Conservation (phyloP, 805 yeast species). For the Cephaloascus albidus region DNA sequence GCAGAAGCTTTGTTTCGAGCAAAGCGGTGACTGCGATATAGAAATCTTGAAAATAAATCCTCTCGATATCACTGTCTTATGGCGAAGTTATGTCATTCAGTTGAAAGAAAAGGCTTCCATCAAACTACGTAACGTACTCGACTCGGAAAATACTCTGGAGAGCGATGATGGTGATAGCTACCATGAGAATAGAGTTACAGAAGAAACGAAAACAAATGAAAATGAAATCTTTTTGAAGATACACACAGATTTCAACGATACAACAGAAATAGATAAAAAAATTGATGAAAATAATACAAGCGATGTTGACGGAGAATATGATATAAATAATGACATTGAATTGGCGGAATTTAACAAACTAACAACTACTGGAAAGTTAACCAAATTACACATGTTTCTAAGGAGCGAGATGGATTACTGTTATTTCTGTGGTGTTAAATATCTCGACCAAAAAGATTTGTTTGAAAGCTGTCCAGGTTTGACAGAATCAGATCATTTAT, state of each 20-base stretch:
- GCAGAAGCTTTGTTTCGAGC: conserved; percentile 31
- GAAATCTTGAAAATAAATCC: conserved; percentile 12
- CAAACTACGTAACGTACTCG: conserved; percentile 9
- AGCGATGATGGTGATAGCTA: background rate
- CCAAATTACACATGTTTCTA: conserved; percentile 24
- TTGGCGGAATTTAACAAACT: conserved; percentile 15
- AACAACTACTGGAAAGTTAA: conserved; percentile 15
- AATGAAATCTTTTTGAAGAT: background rate
- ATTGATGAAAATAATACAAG: background rate
- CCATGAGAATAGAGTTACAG: background rate
- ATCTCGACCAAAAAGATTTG: conserved; percentile 25
- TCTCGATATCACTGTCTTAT: conserved; percentile 25
- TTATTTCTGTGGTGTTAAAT: conserved; percentile 39
- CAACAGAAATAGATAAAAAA: background rate
- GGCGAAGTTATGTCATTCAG: conserved; percentile 22
- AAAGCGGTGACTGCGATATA: conserved; percentile 25
- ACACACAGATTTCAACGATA: background rate
- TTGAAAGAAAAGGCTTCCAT: background rate
- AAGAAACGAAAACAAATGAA: conserved; percentile 4
- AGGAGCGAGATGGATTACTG: conserved; percentile 34
- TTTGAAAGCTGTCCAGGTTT: conserved; percentile 39
- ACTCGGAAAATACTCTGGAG: conserved; percentile 3
- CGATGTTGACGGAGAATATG: conserved; percentile 3
- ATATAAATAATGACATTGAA: conserved; percentile 16
- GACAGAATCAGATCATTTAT: conserved; percentile 30